Base-by-base conservation (phyloP, 768 basidiomycete species). In the Tylopilus vinaceipallidus region DNA sequence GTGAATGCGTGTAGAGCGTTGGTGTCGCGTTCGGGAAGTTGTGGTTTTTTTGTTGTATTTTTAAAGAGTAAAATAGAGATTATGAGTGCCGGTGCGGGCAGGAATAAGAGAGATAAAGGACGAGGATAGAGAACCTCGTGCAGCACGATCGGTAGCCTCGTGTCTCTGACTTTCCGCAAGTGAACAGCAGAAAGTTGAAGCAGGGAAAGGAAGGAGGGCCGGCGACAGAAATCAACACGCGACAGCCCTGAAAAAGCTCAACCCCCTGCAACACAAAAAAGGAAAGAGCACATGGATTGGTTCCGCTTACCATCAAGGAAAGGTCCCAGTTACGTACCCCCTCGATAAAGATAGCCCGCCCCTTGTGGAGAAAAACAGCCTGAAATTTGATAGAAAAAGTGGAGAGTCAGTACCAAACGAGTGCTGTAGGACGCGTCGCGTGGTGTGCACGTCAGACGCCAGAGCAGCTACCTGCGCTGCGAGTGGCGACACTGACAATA, bases 51-150 rank as follows among this genome's bases (percentile, higher is more conserved):
- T 49, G 0, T 33, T 54, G 56, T 62, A 65, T 64, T 55, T 57
- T 49, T 30, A 38, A 40, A 33, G 38, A 34, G 40, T 50, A 47
- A 42, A 43, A 37, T 49, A 48, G 54, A 56, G 48, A 61, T 63
- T 64, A 58, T 16, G 10, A 26, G 27, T 13, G 51, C 27, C 50
- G 52, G 41, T 45, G 55, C 57, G 57, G 49, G 53, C 42, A 49
- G 53, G 56, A 60, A 58, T 38, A 52, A 61, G 53, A 30, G 32
- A 58, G 65, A 67, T 52, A 49, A 61, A 42, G 50, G 53, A 52
- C 40, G 17, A 59, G 49, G 66, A 64, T 61, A 66, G 67, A 68
- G 61, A 59, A 74, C 76, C 76, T 78, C 76, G 77, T 78, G 75
- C 68, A 60, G 58, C 58, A 65, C 58, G 64, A 65, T 64, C 64